Evolutionary conservation across 176 grass and related monocot species (phyloP), one percentile per base, ranked within the genome.

Genomic region (Eleusine indica): DNA sequence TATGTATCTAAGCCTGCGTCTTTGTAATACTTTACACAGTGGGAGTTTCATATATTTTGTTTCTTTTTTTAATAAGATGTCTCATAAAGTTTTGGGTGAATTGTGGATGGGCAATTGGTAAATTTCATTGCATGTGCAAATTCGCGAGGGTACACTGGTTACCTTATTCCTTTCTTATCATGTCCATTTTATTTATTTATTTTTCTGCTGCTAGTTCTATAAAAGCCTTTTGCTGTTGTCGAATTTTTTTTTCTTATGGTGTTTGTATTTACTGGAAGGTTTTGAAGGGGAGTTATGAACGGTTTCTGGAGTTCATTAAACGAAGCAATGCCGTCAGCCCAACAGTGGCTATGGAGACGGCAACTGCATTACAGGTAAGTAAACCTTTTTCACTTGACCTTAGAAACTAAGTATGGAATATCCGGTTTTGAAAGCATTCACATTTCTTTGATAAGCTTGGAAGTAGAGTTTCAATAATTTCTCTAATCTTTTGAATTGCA

Each of bases 301-400:
- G 85, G 37, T 95, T 98, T 90, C 39, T 95, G 48, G 93, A 95
- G 58, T 98, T 98, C 68, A 80, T 98, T 72, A 90, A 91, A 79
- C 83, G 93, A 86, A 98, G 96, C 71, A 98, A 98, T 72, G 93
- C 96, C 19, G 71, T 98, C 79, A 98, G 96, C 85, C 96, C 96
- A 76, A 98, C 82, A 85, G 91, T 98, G 9, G 73, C 93, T 71
- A 91, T 95, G 93, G 93, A 98, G 78, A 98, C 96, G 71, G 96
- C 91, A 75, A 95, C 89, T 64, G 96, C 87, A 88, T 89, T 98
- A 80, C 96, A 98, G 78, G 96, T 91, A 88, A 66, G 43, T 70
- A 70, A 77, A 42, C 44, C 57, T 48, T 30, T 44, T 56, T 28
- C 8, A 32, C 13, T 32, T 85, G 39, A 41, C 5, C 64, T 62